Base-by-base conservation (phyloP, 345 rosid species). In the Nasturtium officinale region DNA sequence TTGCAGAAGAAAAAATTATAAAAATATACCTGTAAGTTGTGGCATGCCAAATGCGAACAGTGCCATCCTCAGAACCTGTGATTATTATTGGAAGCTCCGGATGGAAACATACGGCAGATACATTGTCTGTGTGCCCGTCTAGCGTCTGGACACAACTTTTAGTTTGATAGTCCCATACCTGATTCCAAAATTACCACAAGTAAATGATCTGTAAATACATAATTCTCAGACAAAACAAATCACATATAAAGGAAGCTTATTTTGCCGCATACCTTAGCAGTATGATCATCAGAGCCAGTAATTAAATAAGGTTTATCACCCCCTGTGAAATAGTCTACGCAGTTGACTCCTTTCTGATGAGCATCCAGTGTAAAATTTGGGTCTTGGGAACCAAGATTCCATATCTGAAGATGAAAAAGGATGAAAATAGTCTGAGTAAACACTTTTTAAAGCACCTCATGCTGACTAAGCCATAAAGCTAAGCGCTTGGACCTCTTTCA, bases 341-440 rank as follows among this genome's bases (percentile, higher is more conserved):
- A 90, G 21, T 90, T 90, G 13, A 90, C 97, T 66, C 97, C 97
- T 85, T 90, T 90, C 82, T 84, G 90, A 84, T 90, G 97, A 10
- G 95, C 92, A 77, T 90, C 97, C 83, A 90, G 69, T 11, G 97
- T 89, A 74, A 90, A 90, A 79, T 90, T 90, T 68, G 97, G 95
- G 63, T 90, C 97, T n/a, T 95, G 92, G 57, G 97, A 90, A 69
- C 97, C 97, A 78, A 90, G 89, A 82, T 90, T 90, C 97, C 97
- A 90, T 65, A 90, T 90, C 97, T 90, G 76, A 29, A 73, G 46
- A 75, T 17, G 16, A 54, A 60, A 47, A 73, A 23, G 81, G 35
- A 77, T 47, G 65, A 16, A 61, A 61, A 40, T 28, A 48, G 67
- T 35, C 32, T 33, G 38, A 69, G 69, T 17, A 26, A 37, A 56